Percentiles rank a stretch among this genome's conserved stretches.
phyloP scores from a whole-genome alignment of 164 flowering plant species.

The Berberis thunbergii region DNA sequence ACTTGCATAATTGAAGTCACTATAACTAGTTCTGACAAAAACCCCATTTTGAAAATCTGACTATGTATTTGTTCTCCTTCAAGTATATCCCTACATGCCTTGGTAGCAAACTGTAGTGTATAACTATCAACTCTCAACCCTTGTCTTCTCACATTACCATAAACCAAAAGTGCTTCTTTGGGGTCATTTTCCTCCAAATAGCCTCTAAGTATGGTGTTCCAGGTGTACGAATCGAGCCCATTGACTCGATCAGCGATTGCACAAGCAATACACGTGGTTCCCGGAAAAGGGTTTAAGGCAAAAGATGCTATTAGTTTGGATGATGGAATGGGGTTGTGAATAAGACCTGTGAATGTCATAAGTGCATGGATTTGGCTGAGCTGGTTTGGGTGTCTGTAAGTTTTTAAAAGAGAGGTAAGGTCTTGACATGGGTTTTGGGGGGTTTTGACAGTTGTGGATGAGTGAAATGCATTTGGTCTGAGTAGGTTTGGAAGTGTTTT shows the following conservation, averaged over 20 bases:
- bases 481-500: neutral
- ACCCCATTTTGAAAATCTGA: conserved; percentile 27
- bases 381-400: conserved; percentile 17
- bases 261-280: conserved; percentile 10
- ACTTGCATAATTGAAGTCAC: conserved; percentile 21
- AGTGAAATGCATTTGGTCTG: conserved; percentile 6
- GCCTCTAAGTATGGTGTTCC: conserved; percentile 35
- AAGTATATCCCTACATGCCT: conserved; percentile 22
- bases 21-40: conserved; percentile 18
- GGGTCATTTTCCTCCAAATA: conserved; percentile 20
- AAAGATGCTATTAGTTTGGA: conserved; percentile 19
- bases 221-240: conserved; percentile 27
- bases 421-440: conserved; percentile 11
- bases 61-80: conserved; percentile 23
- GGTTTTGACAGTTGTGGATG: conserved; percentile 1
- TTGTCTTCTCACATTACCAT: conserved; percentile 13
- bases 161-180: conserved; percentile 20
- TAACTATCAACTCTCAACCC: conserved; percentile 19
- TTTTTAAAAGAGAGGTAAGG: conserved; percentile 11
- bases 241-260: conserved; percentile 16
- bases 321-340: conserved; percentile 16
- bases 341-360: conserved; percentile 23
- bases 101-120: conserved; percentile 22
- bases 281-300: conserved; percentile 11
- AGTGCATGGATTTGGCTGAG: conserved; percentile 31